phyloP scores from a whole-genome alignment of 2,329 filamentous ascomycete genomes.

The Diaporthe amygdali region DNA sequence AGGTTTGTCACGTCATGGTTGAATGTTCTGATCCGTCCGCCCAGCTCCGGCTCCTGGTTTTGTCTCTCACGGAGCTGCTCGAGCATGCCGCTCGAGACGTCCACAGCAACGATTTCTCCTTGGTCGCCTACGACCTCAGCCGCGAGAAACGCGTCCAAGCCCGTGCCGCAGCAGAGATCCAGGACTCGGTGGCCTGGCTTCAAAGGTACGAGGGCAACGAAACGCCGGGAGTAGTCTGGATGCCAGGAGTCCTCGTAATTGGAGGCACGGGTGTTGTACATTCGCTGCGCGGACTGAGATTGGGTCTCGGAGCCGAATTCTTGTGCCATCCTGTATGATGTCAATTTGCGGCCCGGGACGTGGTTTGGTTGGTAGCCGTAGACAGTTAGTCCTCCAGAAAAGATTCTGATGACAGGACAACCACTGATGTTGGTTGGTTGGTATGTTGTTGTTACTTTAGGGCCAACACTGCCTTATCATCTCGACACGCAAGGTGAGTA shows the following conservation, averaged over 20 bases:
- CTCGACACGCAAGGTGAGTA: background rate
- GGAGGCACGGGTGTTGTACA: constrained; percentile 37
- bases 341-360: background rate
- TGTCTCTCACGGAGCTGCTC: constrained; percentile 32
- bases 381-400: background rate
- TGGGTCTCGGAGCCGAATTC: constrained; percentile 28
- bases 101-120: constrained; percentile 37
- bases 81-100: constrained; percentile 39
- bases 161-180: constrained; percentile 41
- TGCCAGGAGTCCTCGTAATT: constrained; percentile 42
- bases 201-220: constrained; percentile 34
- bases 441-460: background rate
- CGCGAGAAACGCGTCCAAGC: constrained; percentile 37
- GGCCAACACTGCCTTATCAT: too few species aligned
- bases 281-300: constrained; percentile 32
- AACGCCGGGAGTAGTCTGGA: constrained; percentile 36
- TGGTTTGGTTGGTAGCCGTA: background rate
- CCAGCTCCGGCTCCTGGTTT: constrained; percentile 24
- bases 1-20: constrained; percentile 37
- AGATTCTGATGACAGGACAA: background rate
- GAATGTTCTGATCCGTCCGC: constrained; percentile 31
- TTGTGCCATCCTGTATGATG: background rate
- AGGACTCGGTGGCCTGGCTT: constrained; percentile 35
- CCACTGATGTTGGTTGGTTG: too few species aligned
- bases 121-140: constrained; percentile 32